Evolutionary conservation across 768 basidiomycete genomes (phyloP).

Genomic region (Candolleomyces efflorescens): DNA sequence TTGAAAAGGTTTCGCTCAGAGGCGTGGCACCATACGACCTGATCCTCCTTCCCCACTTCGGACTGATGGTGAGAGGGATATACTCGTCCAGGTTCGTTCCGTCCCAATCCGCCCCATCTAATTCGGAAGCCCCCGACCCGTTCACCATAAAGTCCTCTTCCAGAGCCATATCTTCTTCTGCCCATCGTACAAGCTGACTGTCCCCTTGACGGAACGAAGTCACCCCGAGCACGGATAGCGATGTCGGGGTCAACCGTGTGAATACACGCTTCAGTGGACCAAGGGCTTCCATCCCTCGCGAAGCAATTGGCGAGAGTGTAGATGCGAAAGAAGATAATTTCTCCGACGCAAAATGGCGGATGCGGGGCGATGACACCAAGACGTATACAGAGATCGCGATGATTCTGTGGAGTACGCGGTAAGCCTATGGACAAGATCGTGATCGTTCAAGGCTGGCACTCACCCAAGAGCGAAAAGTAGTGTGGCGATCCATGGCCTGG

Average conservation of each 20-base stretch:
- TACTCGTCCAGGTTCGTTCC: constrained; percentile 29
- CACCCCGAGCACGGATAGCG: constrained; percentile 19
- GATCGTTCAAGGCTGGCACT: neutral
- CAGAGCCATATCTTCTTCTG: constrained; percentile 41
- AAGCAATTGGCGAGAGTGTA: constrained; percentile 15
- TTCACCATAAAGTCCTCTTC: constrained; percentile 45
- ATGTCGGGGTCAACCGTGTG: constrained; percentile 5
- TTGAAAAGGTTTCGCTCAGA: neutral
- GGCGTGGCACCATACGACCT: constrained; percentile 24
- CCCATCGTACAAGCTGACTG: constrained; percentile 40
- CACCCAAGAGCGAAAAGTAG: constrained; percentile 22
- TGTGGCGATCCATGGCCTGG: constrained; percentile 20
- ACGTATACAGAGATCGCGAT: constrained; percentile 12
- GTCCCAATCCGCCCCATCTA: constrained; percentile 23
- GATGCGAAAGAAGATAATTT: constrained; percentile 17
- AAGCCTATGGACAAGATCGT: neutral
- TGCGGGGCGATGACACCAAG: constrained; percentile 20
- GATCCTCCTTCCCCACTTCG: constrained; percentile 7
- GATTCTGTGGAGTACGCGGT: constrained; percentile 5
- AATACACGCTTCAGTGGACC: neutral
- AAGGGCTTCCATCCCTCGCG: neutral
- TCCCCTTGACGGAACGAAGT: constrained; percentile 34
- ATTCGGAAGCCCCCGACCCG: constrained; percentile 16
- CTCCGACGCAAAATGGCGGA: constrained; percentile 20
- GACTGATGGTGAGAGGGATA: constrained; percentile 40